phyloP scores from a whole-genome alignment of 805 yeast genomes.

The Wilhelminamyces savonicus region DNA sequence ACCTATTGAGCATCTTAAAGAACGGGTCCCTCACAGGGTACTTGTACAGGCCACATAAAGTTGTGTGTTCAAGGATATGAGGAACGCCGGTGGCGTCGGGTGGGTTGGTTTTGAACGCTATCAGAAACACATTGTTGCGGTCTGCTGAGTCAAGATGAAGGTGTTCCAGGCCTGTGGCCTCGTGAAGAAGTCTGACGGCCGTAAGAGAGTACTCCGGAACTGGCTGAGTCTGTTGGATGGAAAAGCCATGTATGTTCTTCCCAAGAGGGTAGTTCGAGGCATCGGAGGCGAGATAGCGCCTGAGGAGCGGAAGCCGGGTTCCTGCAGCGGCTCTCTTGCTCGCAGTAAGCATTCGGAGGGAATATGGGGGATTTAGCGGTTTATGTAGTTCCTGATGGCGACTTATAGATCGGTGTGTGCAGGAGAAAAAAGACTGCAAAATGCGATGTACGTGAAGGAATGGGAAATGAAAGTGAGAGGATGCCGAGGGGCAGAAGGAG shows the following conservation, averaged over 20 bases:
- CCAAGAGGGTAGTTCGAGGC: constrained; percentile 54
- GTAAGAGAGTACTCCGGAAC: constrained; percentile 79
- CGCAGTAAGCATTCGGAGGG: too few relatives aligned
- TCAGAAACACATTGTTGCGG: constrained; percentile 78
- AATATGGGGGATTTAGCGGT: too few relatives aligned
- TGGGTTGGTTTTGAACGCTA: constrained; percentile 90
- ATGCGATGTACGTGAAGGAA: too few relatives aligned
- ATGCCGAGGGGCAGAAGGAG: too few relatives aligned
- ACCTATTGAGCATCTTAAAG: constrained; percentile 92
- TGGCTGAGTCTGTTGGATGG: constrained; percentile 53
- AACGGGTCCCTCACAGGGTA: constrained; percentile 96
- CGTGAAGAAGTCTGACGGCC: constrained; percentile 70
- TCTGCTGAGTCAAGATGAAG: constrained; percentile 82
- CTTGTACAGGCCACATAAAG: constrained; percentile 86
- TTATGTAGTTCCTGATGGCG: too few relatives aligned
- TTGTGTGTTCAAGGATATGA: constrained; percentile 92
- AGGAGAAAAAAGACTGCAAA: too few relatives aligned
- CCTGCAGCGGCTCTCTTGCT: too few relatives aligned
- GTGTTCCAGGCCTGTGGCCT: constrained; percentile 69
- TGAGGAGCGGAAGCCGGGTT: constrained; percentile 3
- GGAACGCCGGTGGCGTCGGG: constrained; percentile 95
- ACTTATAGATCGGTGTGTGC: too few relatives aligned
- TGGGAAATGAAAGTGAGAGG: too few relatives aligned
- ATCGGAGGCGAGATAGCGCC: constrained; percentile 3
- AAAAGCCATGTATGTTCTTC: constrained; percentile 57